These are phyloP conservation scores for Paxillus rubicundulus DNA, from an alignment of 768 basidiomycete species.

Conservation along the genomic window DNA sequence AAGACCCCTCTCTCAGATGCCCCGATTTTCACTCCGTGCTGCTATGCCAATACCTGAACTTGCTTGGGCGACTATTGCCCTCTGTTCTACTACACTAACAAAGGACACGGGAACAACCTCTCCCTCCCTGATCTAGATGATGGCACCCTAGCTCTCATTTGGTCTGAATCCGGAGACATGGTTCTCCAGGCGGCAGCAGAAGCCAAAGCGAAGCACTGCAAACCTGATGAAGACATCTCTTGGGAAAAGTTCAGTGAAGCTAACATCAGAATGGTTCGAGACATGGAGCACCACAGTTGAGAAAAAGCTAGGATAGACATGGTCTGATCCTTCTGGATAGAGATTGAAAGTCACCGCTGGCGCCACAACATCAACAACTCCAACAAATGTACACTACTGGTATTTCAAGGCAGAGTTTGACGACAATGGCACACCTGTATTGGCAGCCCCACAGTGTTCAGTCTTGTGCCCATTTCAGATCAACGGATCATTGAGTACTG, in stretches of 20 bases:
- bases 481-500: background rate
- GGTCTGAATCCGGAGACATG: too few relatives aligned
- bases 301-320: too few relatives aligned
- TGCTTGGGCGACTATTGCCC: too few relatives aligned
- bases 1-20: too few relatives aligned
- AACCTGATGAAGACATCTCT: background rate
- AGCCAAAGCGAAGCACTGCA: background rate
- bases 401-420: background rate
- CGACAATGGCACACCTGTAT: background rate
- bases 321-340: constrained; percentile 15
- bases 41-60: too few relatives aligned
- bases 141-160: too few relatives aligned
- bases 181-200: background rate
- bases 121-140: background rate
- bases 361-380: background rate
- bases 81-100: too few relatives aligned
- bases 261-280: constrained; percentile 6
- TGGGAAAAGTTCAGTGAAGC: constrained; percentile 4
- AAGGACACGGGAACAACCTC: too few relatives aligned
- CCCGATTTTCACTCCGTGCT: too few relatives aligned
- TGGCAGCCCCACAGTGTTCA: background rate
- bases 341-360: constrained; percentile 2
- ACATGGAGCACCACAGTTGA: constrained; percentile 5
- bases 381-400: background rate
- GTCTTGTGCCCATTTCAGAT: too few relatives aligned